Evolutionary conservation across 345 rosid genomes (phyloP), one percentile per base, ranked within the genome.

Genomic region (Eucalyptus coolabah): DNA sequence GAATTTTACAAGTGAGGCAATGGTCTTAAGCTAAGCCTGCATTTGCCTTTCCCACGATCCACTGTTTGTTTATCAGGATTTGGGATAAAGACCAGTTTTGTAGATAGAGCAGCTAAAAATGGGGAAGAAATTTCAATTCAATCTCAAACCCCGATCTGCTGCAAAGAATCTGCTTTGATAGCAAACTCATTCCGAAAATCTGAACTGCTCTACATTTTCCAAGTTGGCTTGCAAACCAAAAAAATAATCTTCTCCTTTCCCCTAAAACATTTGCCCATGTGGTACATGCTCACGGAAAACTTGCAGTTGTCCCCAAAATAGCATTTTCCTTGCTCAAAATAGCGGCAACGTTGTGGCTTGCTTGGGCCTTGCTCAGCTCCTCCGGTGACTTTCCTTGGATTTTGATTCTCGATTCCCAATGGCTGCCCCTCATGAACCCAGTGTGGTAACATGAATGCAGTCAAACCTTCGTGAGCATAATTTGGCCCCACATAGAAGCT

Each of bases 221-320:
- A 45, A 50, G 87, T 85, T 50, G 53, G 87, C 87, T 85, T 85
- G 81, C 44, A 69, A 34, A 69, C 81, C 81, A 50, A 34, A 34
- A 34, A 34, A 69, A 17, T 32, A 34, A 69, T 69, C 34, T 65
- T 34, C 77, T 69, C 81, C 37, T 69, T 34, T 32, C 44, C 81
- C 44, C 13, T 69, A 5, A 16, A 32, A 47, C 19, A 12, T 72
- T 72, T 85, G 6, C 14, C 32, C 56, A 24, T 42, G 80, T 44
- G 86, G 30, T 42, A 51, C 59, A 24, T 14, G 32, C 51, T 93
- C 92, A 67, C 93, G 96, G 91, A 91, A 82, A 93, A 95, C 87
- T 93, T 95, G 92, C 95, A 92, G 37, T 92, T 90, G 83, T 93
- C 93, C 42, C 95, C 94, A 88, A 65, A 92, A 67, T 88, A 53